Evolutionary conservation across 2,329 filamentous ascomycete species (phyloP).

Genomic region (Pseudocercospora vitis): DNA sequence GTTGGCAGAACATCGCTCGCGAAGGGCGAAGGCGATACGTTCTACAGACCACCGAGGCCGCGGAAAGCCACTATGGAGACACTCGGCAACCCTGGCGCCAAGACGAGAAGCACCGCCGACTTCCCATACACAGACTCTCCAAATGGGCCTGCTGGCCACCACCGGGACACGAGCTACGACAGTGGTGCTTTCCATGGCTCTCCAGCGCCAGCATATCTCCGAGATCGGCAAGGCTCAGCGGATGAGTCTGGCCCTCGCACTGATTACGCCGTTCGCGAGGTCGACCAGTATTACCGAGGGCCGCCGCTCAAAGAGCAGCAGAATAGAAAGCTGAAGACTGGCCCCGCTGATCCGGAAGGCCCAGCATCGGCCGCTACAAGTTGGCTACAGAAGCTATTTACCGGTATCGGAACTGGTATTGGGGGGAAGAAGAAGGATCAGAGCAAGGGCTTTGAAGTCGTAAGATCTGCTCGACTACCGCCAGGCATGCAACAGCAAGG

Average conservation of each 20-base stretch:
- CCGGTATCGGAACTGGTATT: constrained; percentile 40
- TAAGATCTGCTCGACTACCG: constrained; percentile 83
- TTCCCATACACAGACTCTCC: constrained; percentile 47
- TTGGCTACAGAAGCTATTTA: constrained; percentile 72
- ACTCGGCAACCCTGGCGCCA: constrained; percentile 42
- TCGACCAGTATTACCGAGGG: constrained; percentile 95
- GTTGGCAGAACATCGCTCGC: constrained; percentile 16
- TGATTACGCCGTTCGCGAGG: constrained; percentile 91
- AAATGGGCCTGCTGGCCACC: constrained; percentile 35
- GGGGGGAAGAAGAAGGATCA: constrained; percentile 81
- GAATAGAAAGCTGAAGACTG: constrained; percentile 84
- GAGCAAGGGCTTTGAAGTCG: constrained; percentile 90
- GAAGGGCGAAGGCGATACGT: constrained; percentile 61
- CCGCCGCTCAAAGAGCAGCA: constrained; percentile 79
- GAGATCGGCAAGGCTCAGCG: constrained; percentile 55
- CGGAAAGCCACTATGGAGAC: constrained; percentile 66
- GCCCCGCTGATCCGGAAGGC: constrained; percentile 89
- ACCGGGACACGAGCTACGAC: constrained; percentile 32
- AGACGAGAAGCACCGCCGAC: constrained; percentile 41
- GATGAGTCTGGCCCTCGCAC: constrained; percentile 50
- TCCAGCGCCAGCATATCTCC: constrained; percentile 56
- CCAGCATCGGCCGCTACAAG: constrained; percentile 85
- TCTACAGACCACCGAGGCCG: constrained; percentile 80
- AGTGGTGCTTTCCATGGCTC: constrained; percentile 46
- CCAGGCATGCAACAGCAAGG: constrained; percentile 62